Evolutionary conservation across 1,139 yeast species (phyloP), one percentile per base, ranked within the genome.

Genomic region (Sugiyamaella novakii): DNA sequence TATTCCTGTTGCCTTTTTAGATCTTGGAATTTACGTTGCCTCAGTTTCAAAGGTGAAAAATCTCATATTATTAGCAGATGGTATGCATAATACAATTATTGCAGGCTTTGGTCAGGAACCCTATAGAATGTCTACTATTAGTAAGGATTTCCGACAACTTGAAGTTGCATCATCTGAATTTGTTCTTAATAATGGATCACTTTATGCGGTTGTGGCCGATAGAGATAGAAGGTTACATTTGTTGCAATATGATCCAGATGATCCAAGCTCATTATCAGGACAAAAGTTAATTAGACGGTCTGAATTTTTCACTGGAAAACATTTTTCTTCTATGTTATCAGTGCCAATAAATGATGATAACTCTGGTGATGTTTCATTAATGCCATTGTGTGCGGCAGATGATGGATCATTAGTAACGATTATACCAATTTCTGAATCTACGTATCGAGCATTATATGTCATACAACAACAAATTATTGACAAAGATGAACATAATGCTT

Each of bases 61-160:
- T 65, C 71, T 91, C 62, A 65, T 91, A 22, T 59, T 88, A 1
- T 68, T 89, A 22, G 96, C 95, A 15, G 99, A 92, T 67, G 75
- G 88, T 0, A 74, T 83, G 66, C 85, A 87, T 57, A 85, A 95
- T 57, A 74, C 88, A 5, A 83, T 92, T 76, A 74, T 94, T 50
- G 84, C 83, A 21, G 98, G 97, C 1, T 91, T 89, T 68, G 96
- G 91, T 63, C 62, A 95, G 2, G 97, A 92, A 60, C 99, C 98
- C 1, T 91, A 87, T 66, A 73, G 97, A 56, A 82, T 92, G 84
- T 75, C 87, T 21, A 68, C 79, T 56, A 69, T 94, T 47, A 92
- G 96, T 6, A 86, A 85, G 60, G 96, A 91, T 64, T 74, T 80
- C 33, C 77, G 80, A 27, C 68, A 76, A 14, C 70, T 85, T 36